Percentiles rank a stretch among this genome's conserved stretches.
These are phyloP conservation scores for Boletellus ananiceps DNA, from an alignment of 768 basidiomycete species.

Conservation along the genomic window DNA sequence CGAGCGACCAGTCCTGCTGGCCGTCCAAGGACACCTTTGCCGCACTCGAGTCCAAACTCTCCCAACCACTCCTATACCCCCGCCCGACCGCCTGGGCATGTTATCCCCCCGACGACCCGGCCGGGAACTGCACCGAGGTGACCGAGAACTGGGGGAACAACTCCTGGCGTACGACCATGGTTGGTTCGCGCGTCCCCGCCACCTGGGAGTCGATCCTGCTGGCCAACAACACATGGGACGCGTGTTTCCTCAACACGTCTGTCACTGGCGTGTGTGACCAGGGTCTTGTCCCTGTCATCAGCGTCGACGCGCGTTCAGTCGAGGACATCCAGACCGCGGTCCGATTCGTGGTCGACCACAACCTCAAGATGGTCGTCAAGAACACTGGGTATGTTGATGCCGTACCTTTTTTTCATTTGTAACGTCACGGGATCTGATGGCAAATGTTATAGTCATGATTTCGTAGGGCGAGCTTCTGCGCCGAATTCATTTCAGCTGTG, in stretches of 20 bases:
- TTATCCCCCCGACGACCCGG: slow-evolving; percentile 19
- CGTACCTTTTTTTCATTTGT: not conserved
- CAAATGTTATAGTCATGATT: slow-evolving; percentile 32
- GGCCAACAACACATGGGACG: slow-evolving; percentile 42
- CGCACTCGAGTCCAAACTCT: slow-evolving; percentile 11
- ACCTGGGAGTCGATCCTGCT: slow-evolving; percentile 35
- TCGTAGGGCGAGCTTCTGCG: slow-evolving; percentile 37
- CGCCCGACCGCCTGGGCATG: slow-evolving; percentile 18
- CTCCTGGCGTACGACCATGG: slow-evolving; percentile 37
- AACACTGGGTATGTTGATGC: slow-evolving; percentile 21
- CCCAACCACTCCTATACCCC: slow-evolving; percentile 14
- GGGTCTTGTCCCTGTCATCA: slow-evolving; percentile 23
- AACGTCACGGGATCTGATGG: too few relatives aligned
- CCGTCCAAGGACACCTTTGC: slow-evolving; percentile 9
- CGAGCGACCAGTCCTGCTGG: slow-evolving; percentile 16
- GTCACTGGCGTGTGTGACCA: slow-evolving; percentile 19
- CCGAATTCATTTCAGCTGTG: slow-evolving; percentile 38
- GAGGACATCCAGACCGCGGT: slow-evolving; percentile 26
- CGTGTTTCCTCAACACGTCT: slow-evolving; percentile 30
- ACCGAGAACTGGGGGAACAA: slow-evolving; percentile 28
- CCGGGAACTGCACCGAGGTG: slow-evolving; percentile 37
- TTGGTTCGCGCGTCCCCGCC: slow-evolving; percentile 37
- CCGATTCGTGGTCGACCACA: slow-evolving; percentile 18
- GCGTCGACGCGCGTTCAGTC: slow-evolving; percentile 21
- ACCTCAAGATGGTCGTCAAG: slow-evolving; percentile 25